Evolutionary conservation across 2,329 filamentous ascomycete genomes (phyloP).

Genomic region (Whalleya microplaca): DNA sequence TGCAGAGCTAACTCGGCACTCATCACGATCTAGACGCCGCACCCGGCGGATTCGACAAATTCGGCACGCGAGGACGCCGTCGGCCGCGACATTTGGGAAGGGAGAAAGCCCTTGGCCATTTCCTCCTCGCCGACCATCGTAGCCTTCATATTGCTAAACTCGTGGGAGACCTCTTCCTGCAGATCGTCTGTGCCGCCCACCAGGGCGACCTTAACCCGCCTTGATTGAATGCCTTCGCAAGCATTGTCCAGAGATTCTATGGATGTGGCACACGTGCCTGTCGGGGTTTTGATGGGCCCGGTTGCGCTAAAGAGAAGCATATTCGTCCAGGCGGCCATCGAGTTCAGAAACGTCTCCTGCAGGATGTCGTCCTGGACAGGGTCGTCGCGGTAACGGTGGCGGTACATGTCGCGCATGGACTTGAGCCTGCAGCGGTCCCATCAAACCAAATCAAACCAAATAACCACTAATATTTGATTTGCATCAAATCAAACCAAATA

Average conservation of each 20-base stretch:
- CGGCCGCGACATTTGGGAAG: conserved; percentile 95
- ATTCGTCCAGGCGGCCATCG: conserved; percentile 99
- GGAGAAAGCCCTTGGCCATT: conserved; percentile 91
- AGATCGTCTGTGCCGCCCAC: conserved; percentile 98
- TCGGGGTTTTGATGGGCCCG: conserved; percentile 96
- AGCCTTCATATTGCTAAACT: conserved; percentile 99
- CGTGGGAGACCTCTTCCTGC: conserved; percentile 97
- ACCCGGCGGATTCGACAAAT: conserved; percentile 99
- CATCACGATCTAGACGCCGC: conserved; percentile 98
- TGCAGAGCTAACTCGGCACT: conserved; percentile 92
- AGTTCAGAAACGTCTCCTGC: conserved; percentile 99
- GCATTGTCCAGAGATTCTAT: conserved; percentile 98
- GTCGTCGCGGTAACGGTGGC: conserved; percentile 94
- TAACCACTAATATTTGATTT: no score
- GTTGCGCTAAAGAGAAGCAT: conserved; percentile 98
- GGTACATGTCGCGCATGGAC: conserved; percentile 71
- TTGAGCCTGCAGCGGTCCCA: no score
- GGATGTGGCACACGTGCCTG: conserved; percentile 95
- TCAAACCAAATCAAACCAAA: conserved; percentile 87
- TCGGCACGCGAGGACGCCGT: conserved; percentile 96
- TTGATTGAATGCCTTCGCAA: conserved; percentile 86
- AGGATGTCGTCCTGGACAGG: conserved; percentile 98
- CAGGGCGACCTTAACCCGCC: conserved; percentile 95
- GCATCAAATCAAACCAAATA: no score
- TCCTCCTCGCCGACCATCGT: conserved; percentile 98